These are phyloP conservation scores for Meripilus lineatus DNA, from an alignment of 1,284 basidiomycete genomes.

Conservation along the genomic window DNA sequence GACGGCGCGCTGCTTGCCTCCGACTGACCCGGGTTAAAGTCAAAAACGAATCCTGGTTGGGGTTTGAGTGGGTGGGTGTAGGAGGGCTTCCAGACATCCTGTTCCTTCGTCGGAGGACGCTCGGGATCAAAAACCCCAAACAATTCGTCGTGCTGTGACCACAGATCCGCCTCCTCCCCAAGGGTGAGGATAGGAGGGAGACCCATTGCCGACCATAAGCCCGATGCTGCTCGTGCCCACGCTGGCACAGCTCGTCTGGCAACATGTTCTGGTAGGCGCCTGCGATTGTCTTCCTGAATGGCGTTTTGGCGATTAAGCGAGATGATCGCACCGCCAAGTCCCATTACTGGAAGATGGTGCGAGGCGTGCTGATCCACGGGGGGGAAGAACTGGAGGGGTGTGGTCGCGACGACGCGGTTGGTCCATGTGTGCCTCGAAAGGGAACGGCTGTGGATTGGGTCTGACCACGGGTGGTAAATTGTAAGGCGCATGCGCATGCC, in stretches of 20 bases:
- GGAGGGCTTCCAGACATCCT: slow-evolving; percentile 39
- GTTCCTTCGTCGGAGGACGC: slow-evolving; percentile 14
- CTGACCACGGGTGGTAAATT: slow-evolving; percentile 31
- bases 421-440: slow-evolving; percentile 35
- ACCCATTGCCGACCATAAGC: background rate
- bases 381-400: slow-evolving; percentile 17
- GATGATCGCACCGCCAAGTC: slow-evolving; percentile 65
- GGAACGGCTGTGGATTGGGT: slow-evolving; percentile 37
- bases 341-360: slow-evolving; percentile 54
- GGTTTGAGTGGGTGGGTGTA: slow-evolving; percentile 60
- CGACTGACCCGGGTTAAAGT: slow-evolving; percentile 42
- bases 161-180: too few species aligned
- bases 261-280: slow-evolving; percentile 1
- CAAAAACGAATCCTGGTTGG: slow-evolving; percentile 56
- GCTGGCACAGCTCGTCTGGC: background rate
- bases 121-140: slow-evolving; percentile 2
- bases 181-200: too few species aligned
- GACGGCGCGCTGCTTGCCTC: slow-evolving; percentile 11
- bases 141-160: background rate
- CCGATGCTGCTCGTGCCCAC: background rate
- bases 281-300: slow-evolving; percentile 16
- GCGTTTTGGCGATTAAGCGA: slow-evolving; percentile 32
- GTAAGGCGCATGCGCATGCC: slow-evolving; percentile 17
- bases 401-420: slow-evolving; percentile 14
- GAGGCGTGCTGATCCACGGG: slow-evolving; percentile 39